Conservation (phyloP, 371 early-diverging fungal species). For the Mortierella sp. region DNA sequence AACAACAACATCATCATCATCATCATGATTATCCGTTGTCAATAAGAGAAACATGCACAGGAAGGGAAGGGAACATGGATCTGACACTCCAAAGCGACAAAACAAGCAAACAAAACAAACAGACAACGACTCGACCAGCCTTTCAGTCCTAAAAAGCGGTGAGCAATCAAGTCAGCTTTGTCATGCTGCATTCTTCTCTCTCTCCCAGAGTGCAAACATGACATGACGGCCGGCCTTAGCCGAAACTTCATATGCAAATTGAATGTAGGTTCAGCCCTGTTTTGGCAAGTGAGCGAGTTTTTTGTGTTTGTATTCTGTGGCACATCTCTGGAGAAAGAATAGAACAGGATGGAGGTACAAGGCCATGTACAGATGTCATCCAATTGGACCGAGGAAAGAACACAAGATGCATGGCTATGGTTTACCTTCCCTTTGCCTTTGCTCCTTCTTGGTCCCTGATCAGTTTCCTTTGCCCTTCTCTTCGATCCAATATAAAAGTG, state of each 20-base stretch:
- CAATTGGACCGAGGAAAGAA: not conserved
- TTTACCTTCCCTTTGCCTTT: not conserved
- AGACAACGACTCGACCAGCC: not conserved
- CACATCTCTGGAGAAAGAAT: not conserved
- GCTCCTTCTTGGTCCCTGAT: not conserved
- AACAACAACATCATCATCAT: constrained; percentile 1
- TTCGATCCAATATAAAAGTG: not conserved
- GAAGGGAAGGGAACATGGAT: too few species aligned
- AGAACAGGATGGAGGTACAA: not conserved
- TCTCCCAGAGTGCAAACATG: not conserved
- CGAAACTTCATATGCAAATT: constrained; percentile 14
- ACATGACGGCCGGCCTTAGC: too few species aligned
- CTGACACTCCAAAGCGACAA: constrained; percentile 6
- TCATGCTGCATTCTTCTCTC: constrained; percentile 1
- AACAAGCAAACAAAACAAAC: too few species aligned
- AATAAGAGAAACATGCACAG: not conserved
- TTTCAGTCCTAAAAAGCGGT: constrained; percentile 10
- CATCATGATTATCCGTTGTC: too few species aligned
- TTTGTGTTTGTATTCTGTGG: not conserved
- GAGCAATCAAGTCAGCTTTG: constrained; percentile 8
- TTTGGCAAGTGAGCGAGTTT: not conserved
- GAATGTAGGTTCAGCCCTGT: not conserved
- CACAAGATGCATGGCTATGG: not conserved
- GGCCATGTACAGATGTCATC: not conserved
- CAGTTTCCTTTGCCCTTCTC: not conserved